Evolutionary conservation across 768 basidiomycete genomes (phyloP), one percentile per base, ranked within the genome.

Genomic region (Pleurotus sapidus): DNA sequence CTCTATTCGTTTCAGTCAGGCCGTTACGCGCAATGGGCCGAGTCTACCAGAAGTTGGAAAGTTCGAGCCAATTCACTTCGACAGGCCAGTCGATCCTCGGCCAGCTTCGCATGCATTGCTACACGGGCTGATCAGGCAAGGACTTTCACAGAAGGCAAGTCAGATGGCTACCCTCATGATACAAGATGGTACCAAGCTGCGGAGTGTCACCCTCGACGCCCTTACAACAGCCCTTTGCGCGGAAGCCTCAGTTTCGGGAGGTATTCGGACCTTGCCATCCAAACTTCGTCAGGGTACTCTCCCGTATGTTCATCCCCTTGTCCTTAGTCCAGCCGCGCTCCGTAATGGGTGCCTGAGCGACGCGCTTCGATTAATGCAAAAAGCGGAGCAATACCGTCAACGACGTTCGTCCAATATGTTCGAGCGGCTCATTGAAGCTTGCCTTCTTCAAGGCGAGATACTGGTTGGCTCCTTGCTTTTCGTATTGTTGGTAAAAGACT

Each of bases 401-500:
- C 72, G 77, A 27, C 80, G 86, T 45, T 82, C 83, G 1, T 70
- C 79, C n/a, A 72, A 74, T 27, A 83, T 89, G 76, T 89, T 84
- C 64, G 77, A 79, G 51, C 74, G 76, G 1, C 69, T 91, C 49
- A 75, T 92, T 60, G 73, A 79, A 3, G 78, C 86, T 7, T 88
- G 86, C 56, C 73, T 93, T 17, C 67, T 91, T 39, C 89, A 93
- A 49, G 89, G 89, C 23, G 91, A 93, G 65, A 84, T 93, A 49
- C 78, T 93, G 40, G 76, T 89, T n/a, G 90, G 83, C 0, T 86
- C 87, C 1, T 70, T 92, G 24, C 71, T 91, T 4, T 89, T 92
- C 56, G 87, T 79, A 1, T 69, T 83, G 42, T 65, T 89, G 17
- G 70, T 89, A 43, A 82, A 86, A 60, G 86, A 90, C 27, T 87